Evolutionary conservation across 163 green algal species (phyloP).

Genomic region (Chlorella variabilis): DNA sequence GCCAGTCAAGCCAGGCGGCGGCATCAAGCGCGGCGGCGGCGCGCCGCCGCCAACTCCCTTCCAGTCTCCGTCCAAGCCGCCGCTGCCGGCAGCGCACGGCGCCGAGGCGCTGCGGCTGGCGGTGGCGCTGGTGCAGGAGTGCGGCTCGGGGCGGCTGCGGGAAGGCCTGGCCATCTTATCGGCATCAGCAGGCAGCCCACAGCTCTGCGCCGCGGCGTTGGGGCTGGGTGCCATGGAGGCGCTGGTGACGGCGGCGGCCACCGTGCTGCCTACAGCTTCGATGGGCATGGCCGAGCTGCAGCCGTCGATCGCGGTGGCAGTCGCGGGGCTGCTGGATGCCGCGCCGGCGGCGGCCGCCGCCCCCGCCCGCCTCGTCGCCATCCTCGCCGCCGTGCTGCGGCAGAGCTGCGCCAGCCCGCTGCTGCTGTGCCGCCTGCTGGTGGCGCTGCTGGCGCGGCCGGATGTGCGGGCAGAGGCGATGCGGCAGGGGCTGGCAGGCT

Average conservation of each 20-base stretch:
- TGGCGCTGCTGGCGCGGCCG: conserved; percentile 37
- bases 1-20: conserved; percentile 12
- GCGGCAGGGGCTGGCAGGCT: conserved; percentile 14
- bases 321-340: conserved; percentile 30
- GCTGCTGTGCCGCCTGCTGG: conserved; percentile 41
- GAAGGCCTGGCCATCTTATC: conserved; percentile 38
- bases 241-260: conserved; percentile 35
- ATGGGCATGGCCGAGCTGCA: conserved; percentile 47
- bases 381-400: conserved; percentile 23
- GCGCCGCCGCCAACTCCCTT: neutral
- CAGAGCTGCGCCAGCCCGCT: conserved; percentile 43
- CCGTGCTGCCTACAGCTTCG: conserved; percentile 23
- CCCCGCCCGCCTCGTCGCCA: conserved; percentile 2
- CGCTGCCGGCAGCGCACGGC: conserved; percentile 19
- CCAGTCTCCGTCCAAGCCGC: conserved; percentile 45
- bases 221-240: conserved; percentile 37
- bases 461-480: conserved; percentile 43
- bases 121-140: conserved; percentile 9
- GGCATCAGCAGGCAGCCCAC: neutral
- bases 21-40: too few species aligned
- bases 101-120: conserved; percentile 7
- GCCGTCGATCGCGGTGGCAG: conserved; percentile 22
- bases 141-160: conserved; percentile 2
- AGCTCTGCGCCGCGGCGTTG: neutral
- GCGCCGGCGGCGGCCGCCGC: neutral